Evolutionary conservation across 2,329 filamentous ascomycete species (phyloP).

Genomic region (Hymenoscyphus repandus): DNA sequence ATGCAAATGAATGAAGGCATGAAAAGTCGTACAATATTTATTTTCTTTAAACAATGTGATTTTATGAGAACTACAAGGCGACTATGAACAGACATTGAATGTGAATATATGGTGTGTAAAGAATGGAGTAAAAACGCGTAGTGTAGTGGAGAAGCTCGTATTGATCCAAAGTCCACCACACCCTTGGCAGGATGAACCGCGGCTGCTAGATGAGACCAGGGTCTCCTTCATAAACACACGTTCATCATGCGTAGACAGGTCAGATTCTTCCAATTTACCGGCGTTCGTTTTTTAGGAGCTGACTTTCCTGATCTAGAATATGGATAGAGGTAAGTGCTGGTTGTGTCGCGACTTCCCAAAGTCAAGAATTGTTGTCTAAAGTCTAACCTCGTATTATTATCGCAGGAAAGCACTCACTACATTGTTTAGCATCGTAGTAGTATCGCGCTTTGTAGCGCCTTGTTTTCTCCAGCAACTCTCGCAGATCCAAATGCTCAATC

Average conservation of each 20-base stretch:
- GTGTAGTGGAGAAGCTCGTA: not conserved
- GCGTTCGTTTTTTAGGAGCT: not conserved
- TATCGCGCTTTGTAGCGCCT: not conserved
- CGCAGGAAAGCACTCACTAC: slow-evolving; percentile 6
- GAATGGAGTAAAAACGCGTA: not conserved
- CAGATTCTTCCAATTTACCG: not conserved
- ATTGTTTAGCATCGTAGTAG: slow-evolving; percentile 1
- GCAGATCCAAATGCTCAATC: slow-evolving; percentile 19
- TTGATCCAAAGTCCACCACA: not conserved
- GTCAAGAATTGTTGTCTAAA: not conserved
- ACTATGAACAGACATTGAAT: not conserved
- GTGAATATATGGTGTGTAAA: not conserved
- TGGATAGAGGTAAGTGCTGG: slow-evolving; percentile 7
- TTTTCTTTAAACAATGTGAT: not conserved
- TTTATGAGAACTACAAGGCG: not conserved
- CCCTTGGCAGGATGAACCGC: not conserved
- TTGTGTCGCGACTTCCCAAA: not conserved
- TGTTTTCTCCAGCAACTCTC: not conserved
- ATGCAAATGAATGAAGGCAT: slow-evolving; percentile 19
- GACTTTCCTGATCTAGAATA: not conserved
- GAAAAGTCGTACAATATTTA: not conserved
- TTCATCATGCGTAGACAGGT: not conserved
- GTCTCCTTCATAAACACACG: not conserved
- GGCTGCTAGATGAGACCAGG: not conserved
- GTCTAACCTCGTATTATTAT: slow-evolving; percentile 1